Percentiles rank a stretch among this genome's conserved stretches.
phyloP scores from a whole-genome alignment of 2,329 filamentous ascomycete genomes.

The Cryphonectria nitschkei region DNA sequence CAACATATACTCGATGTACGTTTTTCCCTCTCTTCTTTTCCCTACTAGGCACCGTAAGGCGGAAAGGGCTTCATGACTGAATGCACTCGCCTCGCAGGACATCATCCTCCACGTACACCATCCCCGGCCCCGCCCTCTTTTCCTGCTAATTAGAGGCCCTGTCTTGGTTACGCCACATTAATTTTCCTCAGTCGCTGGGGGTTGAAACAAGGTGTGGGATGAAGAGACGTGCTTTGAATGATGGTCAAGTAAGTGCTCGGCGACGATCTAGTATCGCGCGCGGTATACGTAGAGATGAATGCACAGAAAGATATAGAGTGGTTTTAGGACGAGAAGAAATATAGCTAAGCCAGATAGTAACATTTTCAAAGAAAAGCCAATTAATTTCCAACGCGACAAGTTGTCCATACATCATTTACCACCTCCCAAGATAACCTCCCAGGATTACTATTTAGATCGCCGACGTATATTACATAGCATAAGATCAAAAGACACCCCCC shows the following conservation, averaged over 20 bases:
- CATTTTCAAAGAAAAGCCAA: background rate
- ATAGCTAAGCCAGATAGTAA: background rate
- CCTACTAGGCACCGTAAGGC: no score
- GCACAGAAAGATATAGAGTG: no score
- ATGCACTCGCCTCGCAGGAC: constrained; percentile 6
- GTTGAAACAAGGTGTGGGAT: background rate
- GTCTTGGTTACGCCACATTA: background rate
- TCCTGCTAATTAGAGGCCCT: background rate
- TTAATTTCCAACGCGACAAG: background rate
- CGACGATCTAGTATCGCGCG: background rate
- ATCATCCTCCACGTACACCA: constrained; percentile 20
- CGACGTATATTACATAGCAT: no score
- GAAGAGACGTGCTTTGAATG: background rate
- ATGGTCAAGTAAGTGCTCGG: background rate
- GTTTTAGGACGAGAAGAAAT: background rate
- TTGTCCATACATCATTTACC: background rate
- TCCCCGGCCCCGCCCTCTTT: constrained; percentile 18
- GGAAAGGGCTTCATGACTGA: background rate
- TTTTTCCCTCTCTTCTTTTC: background rate
- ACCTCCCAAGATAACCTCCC: background rate
- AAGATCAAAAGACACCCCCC: background rate
- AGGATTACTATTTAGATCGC: background rate
- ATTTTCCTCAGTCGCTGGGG: background rate
- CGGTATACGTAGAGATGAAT: background rate
- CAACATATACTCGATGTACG: constrained; percentile 27